Percentiles rank a stretch among this genome's conserved stretches.
Evolutionary conservation across 257 asterid genomes (phyloP).

Genomic region (Craterostigma plantagineum): DNA sequence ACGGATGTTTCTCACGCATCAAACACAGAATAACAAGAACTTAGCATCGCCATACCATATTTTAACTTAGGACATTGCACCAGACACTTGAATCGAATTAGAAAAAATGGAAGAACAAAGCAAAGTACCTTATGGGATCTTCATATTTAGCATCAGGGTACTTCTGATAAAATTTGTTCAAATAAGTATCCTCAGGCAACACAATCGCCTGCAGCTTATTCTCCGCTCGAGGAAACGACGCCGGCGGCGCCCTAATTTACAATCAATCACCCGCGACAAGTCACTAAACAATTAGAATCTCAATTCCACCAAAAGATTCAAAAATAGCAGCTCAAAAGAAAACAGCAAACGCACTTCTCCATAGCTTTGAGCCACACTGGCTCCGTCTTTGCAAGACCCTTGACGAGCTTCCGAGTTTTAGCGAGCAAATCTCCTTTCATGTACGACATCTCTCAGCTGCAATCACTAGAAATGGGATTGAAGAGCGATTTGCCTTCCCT

Average conservation of each 20-base stretch:
- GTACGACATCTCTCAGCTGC: constrained; percentile 37
- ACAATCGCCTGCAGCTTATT: constrained; percentile 41
- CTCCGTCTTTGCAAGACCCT: constrained; percentile 71
- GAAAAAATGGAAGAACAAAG: constrained; percentile 1
- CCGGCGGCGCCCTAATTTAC: constrained; percentile 66
- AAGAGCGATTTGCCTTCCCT: no score
- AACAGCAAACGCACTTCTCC: constrained; percentile 41
- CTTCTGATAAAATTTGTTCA: constrained; percentile 48
- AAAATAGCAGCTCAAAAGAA: not conserved
- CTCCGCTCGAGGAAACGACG: constrained; percentile 63
- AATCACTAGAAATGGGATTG: no score
- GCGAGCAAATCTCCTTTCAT: constrained; percentile 69
- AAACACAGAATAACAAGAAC: no score
- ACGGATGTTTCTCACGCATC: no score
- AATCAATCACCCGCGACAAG: not conserved
- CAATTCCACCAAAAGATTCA: not conserved
- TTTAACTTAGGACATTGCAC: not conserved
- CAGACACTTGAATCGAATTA: not conserved
- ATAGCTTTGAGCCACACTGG: constrained; percentile 95
- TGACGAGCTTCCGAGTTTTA: constrained; percentile 69
- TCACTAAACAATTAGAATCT: not conserved
- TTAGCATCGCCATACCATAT: not conserved
- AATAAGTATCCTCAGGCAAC: constrained; percentile 68
- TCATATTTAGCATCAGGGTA: constrained; percentile 52
- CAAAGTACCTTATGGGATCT: constrained; percentile 59